Evolutionary conservation across 139 green algal genomes (phyloP).

Genomic region (Coelastrella sp.): DNA sequence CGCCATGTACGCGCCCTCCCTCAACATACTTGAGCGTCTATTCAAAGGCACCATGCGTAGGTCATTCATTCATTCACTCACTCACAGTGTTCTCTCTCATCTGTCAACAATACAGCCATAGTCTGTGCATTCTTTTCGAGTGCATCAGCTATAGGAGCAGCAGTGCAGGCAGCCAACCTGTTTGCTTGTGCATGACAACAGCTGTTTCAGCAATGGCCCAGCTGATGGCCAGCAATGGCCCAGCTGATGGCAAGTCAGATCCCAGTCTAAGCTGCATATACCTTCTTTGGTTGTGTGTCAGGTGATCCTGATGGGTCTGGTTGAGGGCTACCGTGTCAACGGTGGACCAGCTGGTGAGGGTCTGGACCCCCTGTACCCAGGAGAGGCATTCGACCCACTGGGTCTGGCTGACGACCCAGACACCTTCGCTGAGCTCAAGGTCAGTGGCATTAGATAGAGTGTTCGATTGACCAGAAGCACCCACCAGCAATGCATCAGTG

Average conservation of each 20-base stretch:
- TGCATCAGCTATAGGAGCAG: not conserved
- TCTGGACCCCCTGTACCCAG: conserved; percentile 83
- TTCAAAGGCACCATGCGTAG: no score
- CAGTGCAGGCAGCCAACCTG: not conserved
- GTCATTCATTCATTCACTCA: no score
- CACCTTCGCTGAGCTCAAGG: conserved; percentile 85
- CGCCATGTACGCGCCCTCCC: no score
- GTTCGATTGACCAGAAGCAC: no score
- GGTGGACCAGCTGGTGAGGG: conserved; percentile 82
- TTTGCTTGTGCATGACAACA: not conserved
- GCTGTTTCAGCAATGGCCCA: not conserved
- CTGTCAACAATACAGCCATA: no score
- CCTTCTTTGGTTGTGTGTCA: conserved; percentile 37
- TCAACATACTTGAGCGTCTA: no score
- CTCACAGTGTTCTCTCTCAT: no score
- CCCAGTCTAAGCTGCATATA: not conserved
- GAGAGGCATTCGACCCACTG: conserved; percentile 92
- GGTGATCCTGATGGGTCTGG: conserved; percentile 89
- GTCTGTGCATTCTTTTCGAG: not conserved
- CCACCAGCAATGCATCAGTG: no score
- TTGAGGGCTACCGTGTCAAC: conserved; percentile 92
- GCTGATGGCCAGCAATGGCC: no score
- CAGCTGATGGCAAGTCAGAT: no score
- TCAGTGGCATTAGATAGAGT: conserved; percentile 62
- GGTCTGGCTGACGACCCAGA: conserved; percentile 95